Evolutionary conservation across 1,139 yeast species (phyloP).

Genomic region (Lizanozyma gosingica): DNA sequence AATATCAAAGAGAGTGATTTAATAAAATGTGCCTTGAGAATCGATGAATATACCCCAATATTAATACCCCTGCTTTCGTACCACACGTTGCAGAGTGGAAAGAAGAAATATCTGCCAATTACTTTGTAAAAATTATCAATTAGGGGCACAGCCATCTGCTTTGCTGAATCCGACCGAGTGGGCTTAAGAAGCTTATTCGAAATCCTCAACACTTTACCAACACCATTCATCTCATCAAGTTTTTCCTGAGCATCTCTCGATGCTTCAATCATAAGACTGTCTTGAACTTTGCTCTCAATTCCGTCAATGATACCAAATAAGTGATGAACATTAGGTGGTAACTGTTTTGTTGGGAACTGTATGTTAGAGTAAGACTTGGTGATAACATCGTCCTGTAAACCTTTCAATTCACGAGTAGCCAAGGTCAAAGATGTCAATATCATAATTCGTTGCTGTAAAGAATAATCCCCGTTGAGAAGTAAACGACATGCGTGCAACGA

Average conservation of each 20-base stretch:
- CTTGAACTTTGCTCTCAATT: conserved; percentile 1
- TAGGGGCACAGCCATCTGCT: conserved; percentile 7
- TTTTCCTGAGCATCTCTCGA: conserved; percentile 6
- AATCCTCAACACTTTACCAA: conserved; percentile 42
- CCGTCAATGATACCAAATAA: conserved; percentile 12
- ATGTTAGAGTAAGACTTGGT: conserved; percentile 23
- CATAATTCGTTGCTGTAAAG: conserved; percentile 51
- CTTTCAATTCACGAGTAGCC: conserved; percentile 53
- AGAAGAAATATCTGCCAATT: conserved; percentile 40
- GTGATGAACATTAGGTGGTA: conserved; percentile 41
- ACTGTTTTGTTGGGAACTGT: conserved; percentile 29
- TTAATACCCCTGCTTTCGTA: conserved; percentile 27
- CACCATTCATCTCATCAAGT: conserved; percentile 28
- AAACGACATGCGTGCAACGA: conserved; percentile 24
- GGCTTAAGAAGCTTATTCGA: conserved; percentile 31
- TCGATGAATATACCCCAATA: conserved; percentile 46
- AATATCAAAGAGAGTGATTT: conserved; percentile 49
- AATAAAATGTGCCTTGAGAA: conserved; percentile 50
- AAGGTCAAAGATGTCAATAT: conserved; percentile 48
- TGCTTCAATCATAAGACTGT: not conserved
- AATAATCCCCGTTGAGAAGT: conserved; percentile 53
- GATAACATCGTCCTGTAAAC: conserved; percentile 40
- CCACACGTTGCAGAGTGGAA: conserved; percentile 51
- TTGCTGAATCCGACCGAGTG: not conserved
- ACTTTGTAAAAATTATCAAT: conserved; percentile 32